Base-by-base conservation (phyloP, 495 filamentous ascomycete genomes). In the Aspergillus conjunctus region DNA sequence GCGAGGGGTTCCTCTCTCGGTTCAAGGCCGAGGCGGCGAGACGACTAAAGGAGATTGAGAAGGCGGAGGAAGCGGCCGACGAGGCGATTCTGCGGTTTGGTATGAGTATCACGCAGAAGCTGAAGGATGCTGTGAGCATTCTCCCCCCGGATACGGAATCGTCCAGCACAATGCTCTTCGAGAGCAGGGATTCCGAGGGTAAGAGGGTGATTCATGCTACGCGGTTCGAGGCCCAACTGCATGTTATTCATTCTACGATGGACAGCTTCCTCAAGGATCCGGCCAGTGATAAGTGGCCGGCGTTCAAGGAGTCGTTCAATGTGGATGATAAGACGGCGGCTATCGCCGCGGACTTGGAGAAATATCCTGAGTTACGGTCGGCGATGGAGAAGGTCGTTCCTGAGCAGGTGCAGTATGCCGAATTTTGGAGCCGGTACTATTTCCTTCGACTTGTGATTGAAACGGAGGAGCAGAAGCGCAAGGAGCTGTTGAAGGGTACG, bases 301-400 rank as follows among this genome's bases (percentile, higher is more conserved):
- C 77, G 20, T 98, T 92, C 86, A 82, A 82, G 56, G 81, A 87
- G 61, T 81, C 80, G 1, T 98, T 97, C 72, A 85, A 91, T 63
- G 83, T 90, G 15, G 92, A 93, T 7, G 82, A 78, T 59, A 91
- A 95, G 82, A 98, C 94, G 14, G 89, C 89, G 50, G 87, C 87
- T 54, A 94, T 99, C 59, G 84, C 87, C 54, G 79, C 80, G 50
- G 92, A 98, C 72, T 68, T 99, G 57, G 88, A 93, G 59, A 91
- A 89, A 63, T 96, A 96, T 66, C 86, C 88, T 21, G 94, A 98
- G 75, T 79, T 99, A 60, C 83, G 94, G 59, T 73, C 83, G 43
- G 92, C 93, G 5, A 98, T 97, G 94, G 95, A 97, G 82, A 93
- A 89, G 77, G 81, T 96, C 53, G 95, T 98, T 20, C 95, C 94